phyloP scores from a whole-genome alignment of 805 yeast genomes.

The Zygoascus bituminiphila region DNA sequence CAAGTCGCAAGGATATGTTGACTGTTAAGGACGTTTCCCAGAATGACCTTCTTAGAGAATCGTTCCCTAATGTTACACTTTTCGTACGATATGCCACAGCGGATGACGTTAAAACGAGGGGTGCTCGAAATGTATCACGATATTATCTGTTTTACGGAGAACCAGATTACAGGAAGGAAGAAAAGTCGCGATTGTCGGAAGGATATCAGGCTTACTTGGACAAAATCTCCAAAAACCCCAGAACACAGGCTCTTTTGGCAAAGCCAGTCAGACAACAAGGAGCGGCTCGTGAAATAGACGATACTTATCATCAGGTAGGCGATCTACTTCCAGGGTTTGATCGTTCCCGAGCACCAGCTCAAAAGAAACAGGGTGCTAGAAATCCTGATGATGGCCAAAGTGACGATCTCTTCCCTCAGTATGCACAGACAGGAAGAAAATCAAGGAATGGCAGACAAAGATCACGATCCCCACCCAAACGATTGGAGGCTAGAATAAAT shows the following conservation, averaged over 20 bases:
- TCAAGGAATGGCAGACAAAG: constrained; percentile 3
- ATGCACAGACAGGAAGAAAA: constrained; percentile 11
- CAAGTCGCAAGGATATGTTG: neutral
- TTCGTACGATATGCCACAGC: constrained; percentile 42
- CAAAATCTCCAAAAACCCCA: constrained; percentile 7
- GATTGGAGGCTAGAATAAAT: neutral
- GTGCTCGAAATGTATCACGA: constrained; percentile 50
- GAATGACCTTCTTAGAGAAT: neutral
- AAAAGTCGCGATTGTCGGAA: constrained; percentile 9
- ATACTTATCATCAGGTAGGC: constrained; percentile 11
- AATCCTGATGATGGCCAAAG: constrained; percentile 13
- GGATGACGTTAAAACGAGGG: constrained; percentile 48
- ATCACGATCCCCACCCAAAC: constrained; percentile 8
- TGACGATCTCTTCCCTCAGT: constrained; percentile 35
- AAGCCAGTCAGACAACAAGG: constrained; percentile 6
- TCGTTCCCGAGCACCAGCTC: neutral
- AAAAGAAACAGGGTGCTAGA: constrained; percentile 1
- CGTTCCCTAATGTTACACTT: neutral
- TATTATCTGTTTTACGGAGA: constrained; percentile 67
- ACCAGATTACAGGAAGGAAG: constrained; percentile 31
- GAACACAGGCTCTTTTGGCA: constrained; percentile 6
- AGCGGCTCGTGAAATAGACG: constrained; percentile 7
- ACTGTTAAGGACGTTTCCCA: neutral
- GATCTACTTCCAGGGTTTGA: constrained; percentile 4
- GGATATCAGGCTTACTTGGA: constrained; percentile 5